Percentiles rank a stretch among this genome's conserved stretches.
phyloP scores from a whole-genome alignment of 148 eudicot genomes.

The Diospyros lotus region DNA sequence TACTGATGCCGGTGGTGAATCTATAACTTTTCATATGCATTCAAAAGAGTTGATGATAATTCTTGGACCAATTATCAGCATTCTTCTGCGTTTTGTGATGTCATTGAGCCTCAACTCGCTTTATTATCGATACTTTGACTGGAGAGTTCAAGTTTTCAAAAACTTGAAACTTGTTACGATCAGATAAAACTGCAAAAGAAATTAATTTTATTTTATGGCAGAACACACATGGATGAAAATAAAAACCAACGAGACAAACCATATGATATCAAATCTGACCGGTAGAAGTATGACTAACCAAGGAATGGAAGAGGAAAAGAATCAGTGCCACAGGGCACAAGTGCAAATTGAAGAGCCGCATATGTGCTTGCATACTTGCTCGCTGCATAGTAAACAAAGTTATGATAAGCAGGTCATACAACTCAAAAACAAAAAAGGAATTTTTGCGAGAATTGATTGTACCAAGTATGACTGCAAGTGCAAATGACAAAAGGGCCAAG shows the following conservation, averaged over 20 bases:
- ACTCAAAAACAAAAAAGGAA: not conserved
- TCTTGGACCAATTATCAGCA: no score
- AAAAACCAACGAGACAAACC: not conserved
- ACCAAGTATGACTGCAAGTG: slow-evolving; percentile 75
- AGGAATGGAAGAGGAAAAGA: slow-evolving; percentile 55
- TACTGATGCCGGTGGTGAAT: no score
- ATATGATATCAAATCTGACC: not conserved
- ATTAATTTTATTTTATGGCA: not conserved
- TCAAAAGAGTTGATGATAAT: no score
- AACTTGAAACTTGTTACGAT: slow-evolving; percentile 18
- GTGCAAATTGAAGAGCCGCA: slow-evolving; percentile 88
- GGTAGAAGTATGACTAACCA: slow-evolving; percentile 36
- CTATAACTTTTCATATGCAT: no score
- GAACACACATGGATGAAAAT: not conserved
- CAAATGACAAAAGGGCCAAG: slow-evolving; percentile 60
- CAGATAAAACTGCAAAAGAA: slow-evolving; percentile 61
- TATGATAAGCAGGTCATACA: not conserved
- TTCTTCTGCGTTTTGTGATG: no score
- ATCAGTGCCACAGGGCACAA: slow-evolving; percentile 42
- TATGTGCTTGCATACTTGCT: slow-evolving; percentile 82
- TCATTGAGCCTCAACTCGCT: no score
- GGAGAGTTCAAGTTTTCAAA: no score
- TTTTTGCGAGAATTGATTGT: slow-evolving; percentile 10
- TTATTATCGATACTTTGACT: no score
- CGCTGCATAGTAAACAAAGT: slow-evolving; percentile 40